Evolutionary conservation across 2,329 filamentous ascomycete species (phyloP).

Genomic region (Paraphoma chrysanthemicola): DNA sequence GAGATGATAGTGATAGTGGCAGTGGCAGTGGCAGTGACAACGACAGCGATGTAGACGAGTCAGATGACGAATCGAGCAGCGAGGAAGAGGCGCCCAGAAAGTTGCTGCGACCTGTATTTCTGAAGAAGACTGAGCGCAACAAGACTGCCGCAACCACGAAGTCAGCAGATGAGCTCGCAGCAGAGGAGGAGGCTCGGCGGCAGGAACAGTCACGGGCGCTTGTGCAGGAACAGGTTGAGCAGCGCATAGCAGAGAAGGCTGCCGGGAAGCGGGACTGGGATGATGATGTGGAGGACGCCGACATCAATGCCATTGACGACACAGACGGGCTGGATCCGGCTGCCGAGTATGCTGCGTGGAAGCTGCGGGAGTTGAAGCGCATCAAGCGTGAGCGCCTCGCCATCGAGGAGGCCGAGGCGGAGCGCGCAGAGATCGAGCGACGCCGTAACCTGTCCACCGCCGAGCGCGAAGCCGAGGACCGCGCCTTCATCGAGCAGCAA

Average conservation of each 20-base stretch:
- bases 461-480: conserved; percentile 85
- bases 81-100: conserved; percentile 65
- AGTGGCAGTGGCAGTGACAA: conserved; percentile 24
- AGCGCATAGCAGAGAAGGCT: conserved; percentile 76
- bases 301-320: conserved; percentile 82
- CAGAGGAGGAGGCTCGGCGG: conserved; percentile 63
- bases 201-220: conserved; percentile 78
- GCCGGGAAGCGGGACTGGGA: conserved; percentile 88
- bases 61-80: conserved; percentile 62
- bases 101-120: conserved; percentile 70
- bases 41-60: conserved; percentile 37
- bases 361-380: conserved; percentile 86
- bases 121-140: conserved; percentile 68
- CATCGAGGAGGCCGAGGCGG: conserved; percentile 83
- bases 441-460: conserved; percentile 84
- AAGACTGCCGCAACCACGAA: conserved; percentile 37
- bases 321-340: conserved; percentile 86
- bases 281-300: conserved; percentile 67
- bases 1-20: conserved; percentile 5
- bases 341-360: conserved; percentile 91
- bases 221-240: conserved; percentile 87
- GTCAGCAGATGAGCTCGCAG: conserved; percentile 51
- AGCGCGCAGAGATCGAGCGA: conserved; percentile 88
- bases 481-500: conserved; percentile 77
- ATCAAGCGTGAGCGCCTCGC: conserved; percentile 85